phyloP scores from a whole-genome alignment of 2,329 filamentous ascomycete species.

The Ophiocordyceps sinensis region DNA sequence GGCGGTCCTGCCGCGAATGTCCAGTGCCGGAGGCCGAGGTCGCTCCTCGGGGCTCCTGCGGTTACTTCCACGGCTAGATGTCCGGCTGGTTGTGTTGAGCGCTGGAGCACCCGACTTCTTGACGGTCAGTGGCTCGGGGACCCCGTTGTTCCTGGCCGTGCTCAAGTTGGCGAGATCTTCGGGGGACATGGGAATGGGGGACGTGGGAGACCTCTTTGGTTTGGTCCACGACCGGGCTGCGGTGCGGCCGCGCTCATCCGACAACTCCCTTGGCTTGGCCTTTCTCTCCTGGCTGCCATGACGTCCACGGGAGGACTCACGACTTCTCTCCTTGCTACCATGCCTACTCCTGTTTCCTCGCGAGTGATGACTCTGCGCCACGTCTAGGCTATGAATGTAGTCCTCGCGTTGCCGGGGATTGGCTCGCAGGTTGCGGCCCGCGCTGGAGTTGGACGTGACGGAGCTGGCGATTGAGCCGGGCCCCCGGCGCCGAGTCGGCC shows the following conservation, averaged over 20 bases:
- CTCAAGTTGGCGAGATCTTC: slow-evolving; percentile 60
- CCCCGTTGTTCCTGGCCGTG: slow-evolving; percentile 23
- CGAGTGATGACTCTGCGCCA: slow-evolving; percentile 52
- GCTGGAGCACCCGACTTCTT: slow-evolving; percentile 24
- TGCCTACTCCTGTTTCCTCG: slow-evolving; percentile 41
- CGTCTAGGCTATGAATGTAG: slow-evolving; percentile 75
- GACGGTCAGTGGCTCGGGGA: slow-evolving; percentile 27
- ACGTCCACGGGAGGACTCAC: slow-evolving; percentile 28
- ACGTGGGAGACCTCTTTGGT: slow-evolving; percentile 78
- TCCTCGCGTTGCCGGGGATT: slow-evolving; percentile 56
- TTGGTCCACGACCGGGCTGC: slow-evolving; percentile 51
- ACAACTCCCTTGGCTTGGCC: slow-evolving; percentile 42
- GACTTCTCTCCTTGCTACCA: slow-evolving; percentile 30
- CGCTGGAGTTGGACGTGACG: slow-evolving; percentile 39
- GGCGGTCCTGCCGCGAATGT: slow-evolving; percentile 48
- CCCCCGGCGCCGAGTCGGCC: slow-evolving; percentile 37
- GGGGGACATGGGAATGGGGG: slow-evolving; percentile 86
- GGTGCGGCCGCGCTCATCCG: slow-evolving; percentile 56
- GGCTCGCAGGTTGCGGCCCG: slow-evolving; percentile 33
- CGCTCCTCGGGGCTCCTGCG: slow-evolving; percentile 31
- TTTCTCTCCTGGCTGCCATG: slow-evolving; percentile 34
- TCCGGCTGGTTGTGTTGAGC: slow-evolving; percentile 25
- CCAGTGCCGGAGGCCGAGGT: slow-evolving; percentile 24
- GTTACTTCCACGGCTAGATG: slow-evolving; percentile 33
- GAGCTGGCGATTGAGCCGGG: slow-evolving; percentile 43